Conservation (phyloP, 768 basidiomycete species). For the Auricularia sp. region DNA sequence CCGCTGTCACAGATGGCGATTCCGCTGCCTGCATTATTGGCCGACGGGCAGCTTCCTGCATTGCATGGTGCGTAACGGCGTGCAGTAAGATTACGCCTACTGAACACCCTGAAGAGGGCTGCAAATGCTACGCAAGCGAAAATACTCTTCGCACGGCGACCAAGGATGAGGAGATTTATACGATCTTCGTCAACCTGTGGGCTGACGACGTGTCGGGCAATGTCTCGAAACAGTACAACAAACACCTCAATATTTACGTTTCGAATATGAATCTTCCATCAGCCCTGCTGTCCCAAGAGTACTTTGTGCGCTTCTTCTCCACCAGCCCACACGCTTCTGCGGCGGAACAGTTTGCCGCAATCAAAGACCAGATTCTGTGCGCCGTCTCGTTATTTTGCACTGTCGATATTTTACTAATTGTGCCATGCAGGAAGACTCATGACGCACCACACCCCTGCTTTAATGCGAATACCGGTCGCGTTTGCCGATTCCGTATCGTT, state of each 20-base stretch:
- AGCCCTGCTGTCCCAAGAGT: conserved; percentile 1
- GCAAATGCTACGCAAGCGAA: background rate
- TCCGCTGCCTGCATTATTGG: no score
- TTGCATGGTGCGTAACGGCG: background rate
- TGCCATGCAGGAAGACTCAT: conserved; percentile 6
- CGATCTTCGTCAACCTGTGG: conserved; percentile 4
- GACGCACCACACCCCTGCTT: background rate
- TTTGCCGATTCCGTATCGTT: conserved; percentile 7
- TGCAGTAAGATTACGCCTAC: no score
- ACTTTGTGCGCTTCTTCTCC: conserved; percentile 1
- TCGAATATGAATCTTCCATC: conserved; percentile 5
- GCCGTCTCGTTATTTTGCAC: no score
- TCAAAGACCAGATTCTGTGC: background rate
- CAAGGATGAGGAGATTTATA: conserved; percentile 2
- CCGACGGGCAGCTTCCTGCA: no score
- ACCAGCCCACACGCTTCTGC: background rate
- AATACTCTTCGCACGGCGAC: conserved; percentile 4
- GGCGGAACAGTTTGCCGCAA: background rate
- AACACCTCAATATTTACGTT: conserved; percentile 6
- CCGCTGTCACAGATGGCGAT: no score
- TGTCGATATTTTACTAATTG: background rate
- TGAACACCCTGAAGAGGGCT: no score
- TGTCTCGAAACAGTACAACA: conserved; percentile 8
- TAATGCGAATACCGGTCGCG: no score
- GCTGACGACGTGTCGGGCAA: conserved; percentile 12